Evolutionary conservation across 164 flowering plant species (phyloP).

Genomic region (Amborella trichopoda): DNA sequence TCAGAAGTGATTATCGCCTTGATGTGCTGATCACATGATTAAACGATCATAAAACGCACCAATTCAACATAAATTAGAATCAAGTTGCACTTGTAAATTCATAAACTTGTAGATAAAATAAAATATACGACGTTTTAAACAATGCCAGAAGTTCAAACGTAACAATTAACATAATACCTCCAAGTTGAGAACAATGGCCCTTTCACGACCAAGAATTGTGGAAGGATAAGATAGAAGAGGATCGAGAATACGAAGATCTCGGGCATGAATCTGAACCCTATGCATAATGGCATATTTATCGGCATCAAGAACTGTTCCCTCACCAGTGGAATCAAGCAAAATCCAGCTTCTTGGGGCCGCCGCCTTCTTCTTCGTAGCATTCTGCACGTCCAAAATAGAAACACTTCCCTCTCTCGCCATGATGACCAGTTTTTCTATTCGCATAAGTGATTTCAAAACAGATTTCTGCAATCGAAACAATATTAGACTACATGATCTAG

Average conservation of each 20-base stretch:
- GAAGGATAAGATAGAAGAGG: slow-evolving; percentile 90
- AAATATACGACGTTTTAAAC: too few relatives aligned
- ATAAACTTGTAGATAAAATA: too few relatives aligned
- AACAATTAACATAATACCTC: slow-evolving; percentile 34
- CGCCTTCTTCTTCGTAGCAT: slow-evolving; percentile 44
- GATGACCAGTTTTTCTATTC: too few relatives aligned
- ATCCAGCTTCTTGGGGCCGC: slow-evolving; percentile 71
- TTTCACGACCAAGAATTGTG: slow-evolving; percentile 84
- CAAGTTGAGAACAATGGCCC: slow-evolving; percentile 78
- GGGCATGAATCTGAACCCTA: slow-evolving; percentile 78
- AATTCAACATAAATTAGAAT: not conserved
- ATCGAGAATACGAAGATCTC: slow-evolving; percentile 88
- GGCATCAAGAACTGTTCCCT: slow-evolving; percentile 47
- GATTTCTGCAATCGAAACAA: too few relatives aligned
- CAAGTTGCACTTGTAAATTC: not conserved
- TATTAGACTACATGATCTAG: too few relatives aligned
- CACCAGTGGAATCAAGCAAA: slow-evolving; percentile 43
- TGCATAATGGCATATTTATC: slow-evolving; percentile 90
- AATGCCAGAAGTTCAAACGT: not conserved
- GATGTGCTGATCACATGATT: slow-evolving; percentile 53
- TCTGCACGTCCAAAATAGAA: slow-evolving; percentile 24
- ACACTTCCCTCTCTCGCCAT: slow-evolving; percentile 48
- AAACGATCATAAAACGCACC: slow-evolving; percentile 1
- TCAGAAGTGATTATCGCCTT: slow-evolving; percentile 91
- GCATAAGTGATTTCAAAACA: too few relatives aligned